Base-by-base conservation (phyloP, 2,329 filamentous ascomycete genomes). In the Colletotrichum orbiculare region DNA sequence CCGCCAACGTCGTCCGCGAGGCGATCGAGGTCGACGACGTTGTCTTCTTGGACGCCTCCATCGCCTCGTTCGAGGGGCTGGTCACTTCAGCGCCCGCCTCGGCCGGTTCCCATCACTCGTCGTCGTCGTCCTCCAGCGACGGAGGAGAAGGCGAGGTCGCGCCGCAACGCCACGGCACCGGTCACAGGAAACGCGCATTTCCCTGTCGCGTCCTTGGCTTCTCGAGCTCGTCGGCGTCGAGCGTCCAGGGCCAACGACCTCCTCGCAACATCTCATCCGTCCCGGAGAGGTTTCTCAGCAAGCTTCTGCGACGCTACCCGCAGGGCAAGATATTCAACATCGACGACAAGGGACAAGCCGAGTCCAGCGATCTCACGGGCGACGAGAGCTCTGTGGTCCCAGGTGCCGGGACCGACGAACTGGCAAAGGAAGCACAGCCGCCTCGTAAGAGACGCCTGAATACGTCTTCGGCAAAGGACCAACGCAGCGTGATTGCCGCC, bases 271-370 rank as follows among this genome's bases (percentile, higher is more conserved):
- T 69, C 6, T 62, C 70, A 9, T 68, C 69, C 2, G 61, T 84
- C 1, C 74, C 79, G 0, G 78, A 82, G 53, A 72, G 67, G 6
- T 76, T 82, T 12, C 71, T 85, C 2, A 70, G 74, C 1, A 73
- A 73, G 2, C 75, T 85, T 6, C 70, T 85, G 1, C 76, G 76
- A 11, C 73, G 78, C 1, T 81, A 85, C 60, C 82, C 82, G 0
- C 71, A 74, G 8, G 84, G 83, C 0, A 78, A 78, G 52, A 75
- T 84, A 1, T 85, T 83, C 66, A 80, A 78, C 53, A 81, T 81
- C 34, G 78, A 78, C 12, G 73, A 73, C 4, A 69, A 77, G 10
- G 81, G 80, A 0, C 71, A 74, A 8, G 54, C 79, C 0, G 73
- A 75, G 4, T 70, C 71, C 0, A 72, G 72, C 9, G 74, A 78